Evolutionary conservation across 805 yeast species (phyloP).

Genomic region (Candida taoyuanica): DNA sequence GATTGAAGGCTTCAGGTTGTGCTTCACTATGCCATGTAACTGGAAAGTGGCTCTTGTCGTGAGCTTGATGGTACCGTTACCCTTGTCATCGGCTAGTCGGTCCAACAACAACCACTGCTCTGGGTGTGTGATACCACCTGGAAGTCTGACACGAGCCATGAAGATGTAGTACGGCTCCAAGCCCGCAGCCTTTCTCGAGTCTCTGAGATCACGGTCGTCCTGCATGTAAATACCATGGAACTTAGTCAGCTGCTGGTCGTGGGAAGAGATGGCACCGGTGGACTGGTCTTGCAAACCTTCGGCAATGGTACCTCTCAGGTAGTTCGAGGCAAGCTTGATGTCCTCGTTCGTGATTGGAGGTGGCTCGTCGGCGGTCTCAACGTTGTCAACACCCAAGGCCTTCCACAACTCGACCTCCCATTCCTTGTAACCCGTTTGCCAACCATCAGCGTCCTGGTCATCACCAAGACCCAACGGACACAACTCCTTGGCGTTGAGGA

Average conservation of each 20-base stretch:
- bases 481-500: conserved; percentile 71
- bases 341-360: conserved; percentile 94
- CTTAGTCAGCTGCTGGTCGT: conserved; percentile 90
- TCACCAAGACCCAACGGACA: conserved; percentile 86
- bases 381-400: conserved; percentile 79
- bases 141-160: conserved; percentile 93
- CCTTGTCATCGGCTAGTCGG: conserved; percentile 72
- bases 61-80: conserved; percentile 89
- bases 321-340: conserved; percentile 83
- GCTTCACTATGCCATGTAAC: conserved; percentile 90
- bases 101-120: conserved; percentile 86
- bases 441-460: conserved; percentile 97
- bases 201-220: conserved; percentile 95
- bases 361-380: conserved; percentile 83
- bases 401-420: conserved; percentile 89
- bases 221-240: conserved; percentile 99
- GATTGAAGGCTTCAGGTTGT: conserved; percentile 81
- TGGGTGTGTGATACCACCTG: conserved; percentile 89
- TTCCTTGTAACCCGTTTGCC: conserved; percentile 78
- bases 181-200: conserved; percentile 87
- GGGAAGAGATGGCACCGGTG: conserved; percentile 88
- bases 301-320: conserved; percentile 86
- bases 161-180: conserved; percentile 94
- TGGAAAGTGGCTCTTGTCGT: conserved; percentile 98
- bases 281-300: conserved; percentile 77